Base-by-base conservation (phyloP, 805 yeast species). In the Brettanomyces custersianus region DNA sequence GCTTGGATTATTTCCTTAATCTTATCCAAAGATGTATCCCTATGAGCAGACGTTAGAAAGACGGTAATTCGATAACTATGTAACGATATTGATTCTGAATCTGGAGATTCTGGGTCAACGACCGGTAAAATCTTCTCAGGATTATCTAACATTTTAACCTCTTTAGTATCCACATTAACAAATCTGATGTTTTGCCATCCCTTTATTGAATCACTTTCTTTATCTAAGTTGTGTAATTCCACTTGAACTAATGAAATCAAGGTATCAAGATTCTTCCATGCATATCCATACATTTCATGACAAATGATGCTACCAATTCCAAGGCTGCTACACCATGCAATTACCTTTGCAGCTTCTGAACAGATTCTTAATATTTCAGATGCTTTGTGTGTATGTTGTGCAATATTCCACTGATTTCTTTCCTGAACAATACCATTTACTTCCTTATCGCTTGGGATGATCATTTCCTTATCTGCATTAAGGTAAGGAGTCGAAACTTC, bases 401-500 rank as follows among this genome's bases (percentile, higher is more conserved):
- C 59, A 4, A 63, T 57, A 2, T 54, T 43, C 52, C 64, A 69
- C 39, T 66, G 70, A 6, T 63, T 60, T 18, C 69, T 45, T 7
- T 48, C 36, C 0, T 55, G 48, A 8, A 62, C 36, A 0, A 49
- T 60, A n/a, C 44, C 37, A 12, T 56, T 56, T 1, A 60, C 45
- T 37, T 62, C 63, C 27, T 48, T 52, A 33, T 60, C 54, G 1
- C 49, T 52, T 0, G 75, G 74, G 6, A 59, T 51, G 5, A 57
- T 51, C 3, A 68, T 45, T 24, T 52, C 54, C 35, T 62, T 65
- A 21, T 66, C 66, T 2, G 62, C 61, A 32, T 62, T 62, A 26
- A 69, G 43, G 42, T 57, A 67, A 0, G 73, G 71, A 25, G 52
- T 54, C 2, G 74, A 74, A 11, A 65, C 39, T 11, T 57, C 62